Base-by-base conservation (phyloP, 1,284 basidiomycete species). In the Cryptococcus sp. region DNA sequence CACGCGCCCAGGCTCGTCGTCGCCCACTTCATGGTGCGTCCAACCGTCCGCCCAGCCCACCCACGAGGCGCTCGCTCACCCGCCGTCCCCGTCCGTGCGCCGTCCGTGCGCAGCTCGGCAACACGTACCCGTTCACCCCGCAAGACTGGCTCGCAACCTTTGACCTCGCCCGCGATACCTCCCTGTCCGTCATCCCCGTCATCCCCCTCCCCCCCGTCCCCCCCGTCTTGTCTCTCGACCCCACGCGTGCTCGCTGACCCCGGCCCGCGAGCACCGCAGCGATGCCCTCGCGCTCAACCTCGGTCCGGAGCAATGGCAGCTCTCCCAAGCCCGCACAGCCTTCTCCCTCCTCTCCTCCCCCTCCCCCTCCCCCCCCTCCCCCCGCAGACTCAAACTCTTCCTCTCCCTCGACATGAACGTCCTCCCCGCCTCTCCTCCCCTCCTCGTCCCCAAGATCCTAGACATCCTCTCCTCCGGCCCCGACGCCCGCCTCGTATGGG, bases 1-100 rank as follows among this genome's bases (percentile, higher is more conserved):
- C n/a, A n/a, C n/a, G 5, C 18, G 39, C 56, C 61, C 0, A 55
- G 63, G 38, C 54, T 71, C 24, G 73, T 73, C 33, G 68, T 75
- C 2, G 77, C 76, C 11, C 77, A 78, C 55, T 78, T 78, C 54
- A 77, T 78, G 75, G 76, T 77, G 48, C 43, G 71, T 62, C 39
- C 3, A 13, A 16, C 18, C 20, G 18, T n/a, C n/a, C n/a, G n/a
- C n/a, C n/a, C 24, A n/a, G n/a, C 20, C 15, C 37, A 2, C 1
- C 20, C 28, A 9, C 28, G 28, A 33, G 9, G 28, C 28, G 9
- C 4, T 9, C 28, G 28, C 5, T 33, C 5, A 33, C 28, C 4
- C 28, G 28, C 9, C 5, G 5, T 33, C 37, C 12, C 8, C 21
- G 40, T 9, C 33, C 16, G 8, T 37, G 11, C 15, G 33, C 15